Base-by-base conservation (phyloP, 2,329 filamentous ascomycete species). In the Tolypocladium ovalisporum region DNA sequence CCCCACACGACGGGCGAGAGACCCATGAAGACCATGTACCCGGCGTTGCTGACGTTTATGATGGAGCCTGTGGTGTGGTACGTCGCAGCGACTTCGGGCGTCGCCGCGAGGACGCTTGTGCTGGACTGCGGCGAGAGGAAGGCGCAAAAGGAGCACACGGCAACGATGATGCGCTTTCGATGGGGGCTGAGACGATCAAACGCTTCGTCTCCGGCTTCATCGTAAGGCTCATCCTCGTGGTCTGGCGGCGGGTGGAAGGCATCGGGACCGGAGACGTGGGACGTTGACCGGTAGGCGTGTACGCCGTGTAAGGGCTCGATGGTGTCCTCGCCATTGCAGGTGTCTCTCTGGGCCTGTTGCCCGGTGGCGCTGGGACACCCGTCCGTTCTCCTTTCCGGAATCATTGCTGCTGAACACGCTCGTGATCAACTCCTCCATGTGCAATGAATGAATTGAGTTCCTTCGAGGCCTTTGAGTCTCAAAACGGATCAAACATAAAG, bases 21-120 rank as follows among this genome's bases (percentile, higher is more conserved):
- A 0, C 86, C 88, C 87, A 91, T 92, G 63, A 86, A 84, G 5
- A 86, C 70, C 75, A 90, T 79, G 63, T 89, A 90, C n/a, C 87
- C 71, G 0, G 88, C 88, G 71, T 92, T 93, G 66, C 81, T 86
- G 51, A 88, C 71, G 66, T 89, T 89, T 67, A 92, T 84, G 57
- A 90, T 79, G 12, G 80, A 81, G 6, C 85, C 86, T 0, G 81
- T 87, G 0, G 86, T 89, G 42, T 75, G 62, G 67, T 82, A 90
- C 9, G 82, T 84, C 4, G 67, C 68, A 1, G 87, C 87, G 6
- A 93, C 84, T 68, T 93, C 88, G 1, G 88, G 88, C 1, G 87
- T 82, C 2, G 88, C 89, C 1, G 87, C 80, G 15, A 93, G 71
- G 10, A 92, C 83, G 1, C 86, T 85, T 0, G 88, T 92, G 42